Evolutionary conservation across 257 asterid species (phyloP), one percentile per base, ranked within the genome.

Genomic region (Ehretia macrophylla): DNA sequence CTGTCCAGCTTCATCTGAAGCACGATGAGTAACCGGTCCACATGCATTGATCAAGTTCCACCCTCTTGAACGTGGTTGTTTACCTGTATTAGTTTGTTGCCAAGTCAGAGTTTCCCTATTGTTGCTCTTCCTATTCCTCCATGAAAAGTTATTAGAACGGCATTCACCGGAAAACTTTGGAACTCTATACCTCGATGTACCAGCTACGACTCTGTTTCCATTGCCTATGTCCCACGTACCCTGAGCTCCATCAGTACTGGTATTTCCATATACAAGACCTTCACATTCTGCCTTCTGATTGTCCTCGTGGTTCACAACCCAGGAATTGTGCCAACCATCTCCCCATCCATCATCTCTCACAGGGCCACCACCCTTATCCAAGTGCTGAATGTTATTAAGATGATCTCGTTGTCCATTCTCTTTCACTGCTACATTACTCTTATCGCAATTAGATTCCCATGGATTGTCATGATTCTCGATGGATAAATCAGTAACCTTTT

Each of bases 1-100:
- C 49, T 64, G 77, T 55, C 85, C 71, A 60, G 64, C 75, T 46
- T 81, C 37, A 14, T 66, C 68, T 1, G 75, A 67, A 14, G 67
- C 65, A 39, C 60, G 70, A 61, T 57, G 75, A 51, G 51, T 49
- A 5, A 66, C 49, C 6, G 67, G 73, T 32, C 69, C 67, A 11
- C 65, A 68, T 0, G 75, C 60, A 60, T 59, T 51, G 27, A 32
- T 68, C 16, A 57, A 60, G 40, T 68, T 67, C 77, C 78, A 73
- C 57, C 50, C 68, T 59, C 77, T 56, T 10, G 69, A 32, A 42
- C 20, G 21, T 5, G 5, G 54, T 39, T 39, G 32, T 51, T 50
- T 27, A 13, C 65, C 67, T 14, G 48, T 35, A 11, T 11, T 55
- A 0, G 65, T 54, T 23, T 19, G 56, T 32, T 64, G 67, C 23